phyloP scores from a whole-genome alignment of 2,329 filamentous ascomycete genomes.

The Pyricularia sp. region DNA sequence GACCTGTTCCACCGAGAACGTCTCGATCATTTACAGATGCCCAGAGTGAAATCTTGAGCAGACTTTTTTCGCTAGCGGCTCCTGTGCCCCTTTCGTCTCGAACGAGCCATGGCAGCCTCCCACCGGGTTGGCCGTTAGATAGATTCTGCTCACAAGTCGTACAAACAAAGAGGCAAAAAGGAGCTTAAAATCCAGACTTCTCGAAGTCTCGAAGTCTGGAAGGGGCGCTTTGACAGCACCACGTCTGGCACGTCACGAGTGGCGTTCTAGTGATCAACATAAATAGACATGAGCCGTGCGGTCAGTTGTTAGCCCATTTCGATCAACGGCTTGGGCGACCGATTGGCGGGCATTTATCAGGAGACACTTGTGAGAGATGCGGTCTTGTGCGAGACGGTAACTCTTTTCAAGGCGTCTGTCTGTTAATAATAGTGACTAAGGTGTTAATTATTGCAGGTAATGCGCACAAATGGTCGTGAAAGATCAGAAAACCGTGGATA shows the following conservation, averaged over 20 bases:
- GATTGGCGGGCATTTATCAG: background rate
- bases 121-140: slow-evolving; percentile 91
- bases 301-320: background rate
- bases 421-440: background rate
- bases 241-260: background rate
- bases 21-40: slow-evolving; percentile 90
- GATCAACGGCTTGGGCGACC: background rate
- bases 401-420: background rate
- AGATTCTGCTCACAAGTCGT: slow-evolving; percentile 76
- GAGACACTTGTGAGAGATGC: slow-evolving; percentile 1
- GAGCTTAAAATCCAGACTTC: background rate
- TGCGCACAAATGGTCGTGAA: background rate
- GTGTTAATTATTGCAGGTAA: background rate
- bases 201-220: background rate
- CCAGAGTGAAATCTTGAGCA: slow-evolving; percentile 64
- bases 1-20: slow-evolving; percentile 60
- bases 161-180: background rate
- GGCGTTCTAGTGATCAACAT: background rate
- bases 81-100: slow-evolving; percentile 44
- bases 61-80: slow-evolving; percentile 98
- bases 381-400: background rate
- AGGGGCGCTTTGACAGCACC: background rate
- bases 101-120: slow-evolving; percentile 14
- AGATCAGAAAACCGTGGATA: background rate
- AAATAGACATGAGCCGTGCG: background rate